Conservation (phyloP, 768 basidiomycete species). For the Daedaleopsis nitida region DNA sequence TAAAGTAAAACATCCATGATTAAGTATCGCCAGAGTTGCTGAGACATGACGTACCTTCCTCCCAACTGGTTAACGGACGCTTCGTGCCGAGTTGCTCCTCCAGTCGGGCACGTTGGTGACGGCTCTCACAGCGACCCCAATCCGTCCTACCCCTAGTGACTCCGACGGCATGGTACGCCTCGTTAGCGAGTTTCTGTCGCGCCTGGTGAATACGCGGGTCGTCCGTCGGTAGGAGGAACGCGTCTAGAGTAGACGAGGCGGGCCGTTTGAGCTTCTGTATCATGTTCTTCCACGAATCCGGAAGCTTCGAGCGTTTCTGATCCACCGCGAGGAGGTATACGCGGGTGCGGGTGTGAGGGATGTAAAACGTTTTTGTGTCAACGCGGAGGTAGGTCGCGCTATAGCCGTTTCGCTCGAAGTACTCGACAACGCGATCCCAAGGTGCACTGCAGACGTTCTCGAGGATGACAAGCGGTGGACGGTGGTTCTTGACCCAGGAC, state of each 20-base stretch:
- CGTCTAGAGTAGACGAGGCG: conserved; percentile 87
- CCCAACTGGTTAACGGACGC: conserved; percentile 90
- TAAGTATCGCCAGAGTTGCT: no score
- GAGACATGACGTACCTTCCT: conserved; percentile 61
- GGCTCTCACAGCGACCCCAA: conserved; percentile 91
- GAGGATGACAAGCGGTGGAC: conserved; percentile 88
- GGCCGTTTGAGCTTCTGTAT: conserved; percentile 74
- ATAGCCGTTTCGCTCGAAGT: conserved; percentile 77
- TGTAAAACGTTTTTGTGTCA: conserved; percentile 89
- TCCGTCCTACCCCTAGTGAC: conserved; percentile 76
- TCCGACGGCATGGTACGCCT: conserved; percentile 63
- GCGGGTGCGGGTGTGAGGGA: conserved; percentile 92
- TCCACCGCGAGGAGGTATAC: conserved; percentile 85
- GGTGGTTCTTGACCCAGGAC: conserved; percentile 84
- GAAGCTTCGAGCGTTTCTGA: conserved; percentile 58
- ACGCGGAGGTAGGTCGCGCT: conserved; percentile 69
- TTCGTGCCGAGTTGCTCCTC: conserved; percentile 83
- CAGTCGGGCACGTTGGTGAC: conserved; percentile 84
- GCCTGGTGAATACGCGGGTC: conserved; percentile 92
- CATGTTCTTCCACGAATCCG: conserved; percentile 66
- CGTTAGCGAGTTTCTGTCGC: conserved; percentile 78
- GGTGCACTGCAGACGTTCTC: conserved; percentile 95
- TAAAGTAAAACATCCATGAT: not conserved
- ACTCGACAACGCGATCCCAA: conserved; percentile 74
- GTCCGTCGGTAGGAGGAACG: conserved; percentile 88